Base-by-base conservation (phyloP, 2,329 filamentous ascomycete species). In the Geosmithia morbida region DNA sequence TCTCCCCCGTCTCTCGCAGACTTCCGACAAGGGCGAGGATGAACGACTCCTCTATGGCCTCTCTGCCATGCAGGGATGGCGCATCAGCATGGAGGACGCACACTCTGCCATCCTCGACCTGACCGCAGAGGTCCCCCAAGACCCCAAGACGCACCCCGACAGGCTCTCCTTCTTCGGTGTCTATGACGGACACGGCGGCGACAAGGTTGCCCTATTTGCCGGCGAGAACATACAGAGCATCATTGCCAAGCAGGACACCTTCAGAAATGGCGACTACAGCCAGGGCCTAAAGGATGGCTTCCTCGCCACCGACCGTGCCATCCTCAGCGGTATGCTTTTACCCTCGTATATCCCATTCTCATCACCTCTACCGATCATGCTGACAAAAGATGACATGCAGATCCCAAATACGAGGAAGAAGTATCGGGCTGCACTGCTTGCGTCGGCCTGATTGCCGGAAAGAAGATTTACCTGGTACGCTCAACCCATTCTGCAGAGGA, bases 41-140 rank as follows among this genome's bases (percentile, higher is more conserved):
- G 88, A 94, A 55, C 83, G 87, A 63, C 81, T 95, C 63, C 69
- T 92, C 63, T 98, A 86, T 67, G 92, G 92, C 62, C 81, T 97
- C 55, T 98, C 92, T 55, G 88, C 88, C 68, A 98, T 98, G 92
- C 92, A 98, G 70, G 92, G 92, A 73, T 98, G 92, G 92, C 85
- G 92, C 71, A 97, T 98, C 70, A 95, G 87, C 73, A 98, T 98
- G 92, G 92, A 98, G 67, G 92, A 98, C 65, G 82, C 92, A 53
- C 92, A 98, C 70, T 87, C 86, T 51, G 78, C 85, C 48, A 71
- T 97, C 46, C 84, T 98, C 62, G 87, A 97, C 66, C 79, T 97
- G 55, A 62, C 62, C 51, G 63, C 81, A 48, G 46, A 49, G 13
- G 44, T 48, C 30, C 43, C 48, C 33, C 41, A 45, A 10, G 73